Evolutionary conservation across 768 basidiomycete species (phyloP), one percentile per base, ranked within the genome.

Genomic region (Leccinellum luteum): DNA sequence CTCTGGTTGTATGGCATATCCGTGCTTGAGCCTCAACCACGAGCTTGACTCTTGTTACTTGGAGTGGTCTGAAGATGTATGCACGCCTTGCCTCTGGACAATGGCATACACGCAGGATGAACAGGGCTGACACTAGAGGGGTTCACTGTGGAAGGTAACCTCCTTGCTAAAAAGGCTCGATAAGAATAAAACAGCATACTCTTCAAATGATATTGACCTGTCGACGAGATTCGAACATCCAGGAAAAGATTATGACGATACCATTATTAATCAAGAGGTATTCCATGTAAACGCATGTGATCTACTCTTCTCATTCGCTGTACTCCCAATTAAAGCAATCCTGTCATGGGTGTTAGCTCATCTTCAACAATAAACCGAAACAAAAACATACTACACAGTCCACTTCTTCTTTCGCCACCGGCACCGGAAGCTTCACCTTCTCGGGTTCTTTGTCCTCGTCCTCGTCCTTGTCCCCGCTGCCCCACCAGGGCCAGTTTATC

Each of bases 281-380:
- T 31, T 21, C 25, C 28, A 38, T 19, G 34, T 44, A 28, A 5
- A 32, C 4, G 32, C 13, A 6, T 41, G n/a, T 41, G 12, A 32
- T 51, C 59, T 60, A 64, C 15, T 58, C 10, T 12, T 61, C 61
- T 59, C 59, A 81, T 57, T 79, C 69, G 6, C 80, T 85, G 66
- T 76, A 89, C 56, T 89, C 84, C 89, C 89, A 90, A 62, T 76
- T 83, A 60, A 78, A 89, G 66, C 89, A 90, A 62, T 90, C 89
- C 87, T 89, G 48, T 19, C 17, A 52, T 51, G 32, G n/a, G 17
- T 21, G 14, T 54, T 41, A 54, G 52, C 21, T 58, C 48, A n/a
- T n/a, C 19, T 48, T 15, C 10, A 25, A 17, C 6, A 50, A 54
- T 41, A 23, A 15, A 52, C 28, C n/a, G 2, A 48, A 47, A 35